Percentiles rank a stretch among this genome's conserved stretches.
These are phyloP conservation scores for Pascua sp. DNA, from an alignment of 1,284 basidiomycete species.

Conservation along the genomic window DNA sequence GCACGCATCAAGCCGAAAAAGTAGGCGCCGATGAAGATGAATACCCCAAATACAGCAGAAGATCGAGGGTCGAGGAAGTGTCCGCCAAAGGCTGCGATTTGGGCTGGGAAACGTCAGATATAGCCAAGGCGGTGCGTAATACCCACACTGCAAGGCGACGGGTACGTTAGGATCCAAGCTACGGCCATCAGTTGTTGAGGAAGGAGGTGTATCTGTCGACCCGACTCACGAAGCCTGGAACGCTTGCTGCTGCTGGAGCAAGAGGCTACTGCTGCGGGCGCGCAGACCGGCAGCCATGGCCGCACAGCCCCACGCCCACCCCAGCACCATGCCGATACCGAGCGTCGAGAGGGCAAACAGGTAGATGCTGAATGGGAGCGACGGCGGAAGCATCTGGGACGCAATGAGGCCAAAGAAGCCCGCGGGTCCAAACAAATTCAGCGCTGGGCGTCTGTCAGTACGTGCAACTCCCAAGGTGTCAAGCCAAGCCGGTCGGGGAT, in stretches of 20 bases:
- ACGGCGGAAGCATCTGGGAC: slow-evolving; percentile 42
- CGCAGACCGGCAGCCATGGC: slow-evolving; percentile 64
- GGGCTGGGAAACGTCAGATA: slow-evolving; percentile 28
- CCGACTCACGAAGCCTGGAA: too few relatives aligned
- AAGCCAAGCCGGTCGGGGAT: too few relatives aligned
- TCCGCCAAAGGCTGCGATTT: slow-evolving; percentile 60
- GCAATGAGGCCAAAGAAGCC: slow-evolving; percentile 40
- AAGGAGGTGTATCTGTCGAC: too few relatives aligned
- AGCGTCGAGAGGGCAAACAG: slow-evolving; percentile 53
- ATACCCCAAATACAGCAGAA: slow-evolving; percentile 61
- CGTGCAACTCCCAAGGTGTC: neutral
- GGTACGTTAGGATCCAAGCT: slow-evolving; percentile 56
- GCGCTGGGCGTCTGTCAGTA: neutral
- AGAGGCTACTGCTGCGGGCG: slow-evolving; percentile 57
- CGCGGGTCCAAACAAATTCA: neutral
- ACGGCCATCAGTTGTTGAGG: neutral
- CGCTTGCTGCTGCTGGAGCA: neutral
- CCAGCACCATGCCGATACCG: slow-evolving; percentile 60
- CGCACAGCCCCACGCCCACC: slow-evolving; percentile 71
- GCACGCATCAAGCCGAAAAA: slow-evolving; percentile 61
- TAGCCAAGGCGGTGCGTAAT: too few relatives aligned
- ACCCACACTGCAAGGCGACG: slow-evolving; percentile 52
- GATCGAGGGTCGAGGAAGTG: slow-evolving; percentile 64
- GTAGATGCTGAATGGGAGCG: slow-evolving; percentile 41
- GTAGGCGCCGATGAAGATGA: slow-evolving; percentile 65